These are phyloP conservation scores for Bombardia bombarda DNA, from an alignment of 495 filamentous ascomycete species.

Conservation along the genomic window DNA sequence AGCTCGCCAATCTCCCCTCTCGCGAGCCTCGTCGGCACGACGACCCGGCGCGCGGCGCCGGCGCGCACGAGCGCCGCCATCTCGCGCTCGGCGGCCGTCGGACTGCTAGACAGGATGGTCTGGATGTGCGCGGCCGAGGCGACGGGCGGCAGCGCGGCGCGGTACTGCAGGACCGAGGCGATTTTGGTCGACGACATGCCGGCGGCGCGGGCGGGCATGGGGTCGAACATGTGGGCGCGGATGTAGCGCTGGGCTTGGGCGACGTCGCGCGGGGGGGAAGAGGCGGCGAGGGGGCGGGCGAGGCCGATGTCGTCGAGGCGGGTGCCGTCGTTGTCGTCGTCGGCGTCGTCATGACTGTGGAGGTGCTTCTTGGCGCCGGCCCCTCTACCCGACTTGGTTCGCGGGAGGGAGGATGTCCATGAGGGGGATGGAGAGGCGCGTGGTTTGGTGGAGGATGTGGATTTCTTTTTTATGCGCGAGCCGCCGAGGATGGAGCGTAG, in stretches of 20 bases:
- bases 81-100: slow-evolving; percentile 67
- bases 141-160: slow-evolving; percentile 57
- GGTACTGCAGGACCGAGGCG: slow-evolving; percentile 61
- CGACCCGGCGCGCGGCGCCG: slow-evolving; percentile 57
- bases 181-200: slow-evolving; percentile 72
- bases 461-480: background rate
- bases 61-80: slow-evolving; percentile 52
- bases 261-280: slow-evolving; percentile 46
- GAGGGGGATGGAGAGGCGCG: background rate
- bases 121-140: slow-evolving; percentile 67
- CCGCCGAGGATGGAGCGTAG: background rate
- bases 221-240: slow-evolving; percentile 56
- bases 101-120: slow-evolving; percentile 52
- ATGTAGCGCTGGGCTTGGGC: slow-evolving; percentile 56
- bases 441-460: background rate
- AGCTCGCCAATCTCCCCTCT: slow-evolving; percentile 71
- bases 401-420: too few relatives aligned
- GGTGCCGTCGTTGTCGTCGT: too few relatives aligned
- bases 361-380: too few relatives aligned
- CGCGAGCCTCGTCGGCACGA: slow-evolving; percentile 57
- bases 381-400: too few relatives aligned
- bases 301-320: background rate
- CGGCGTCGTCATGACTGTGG: too few relatives aligned
- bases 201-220: slow-evolving; percentile 50
- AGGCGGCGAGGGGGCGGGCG: background rate